Base-by-base conservation (phyloP, 352 stramenopile genomes). In the Globisporangium apiculatum region DNA sequence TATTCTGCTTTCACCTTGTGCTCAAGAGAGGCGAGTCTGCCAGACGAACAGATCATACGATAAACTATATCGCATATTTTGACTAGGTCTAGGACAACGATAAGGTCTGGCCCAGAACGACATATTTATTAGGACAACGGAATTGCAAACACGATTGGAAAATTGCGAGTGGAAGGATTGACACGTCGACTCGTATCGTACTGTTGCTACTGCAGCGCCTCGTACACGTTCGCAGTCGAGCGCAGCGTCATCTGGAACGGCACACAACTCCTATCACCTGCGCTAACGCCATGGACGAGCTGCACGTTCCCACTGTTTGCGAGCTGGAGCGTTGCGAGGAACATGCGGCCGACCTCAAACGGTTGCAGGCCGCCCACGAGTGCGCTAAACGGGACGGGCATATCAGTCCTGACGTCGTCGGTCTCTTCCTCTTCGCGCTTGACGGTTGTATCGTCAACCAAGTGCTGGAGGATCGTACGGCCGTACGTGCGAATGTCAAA, bases 241-340 rank as follows among this genome's bases (percentile, higher is more conserved):
- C 89, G 76, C 53, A 91, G 48, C 52, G 83, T 64, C 78, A 91
- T 91, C 63, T 84, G 43, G 57, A 91, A 87, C 9, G 81, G 81
- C 60, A 87, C 70, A 11, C 58, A 61, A 7, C 40, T 63, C 48
- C 89, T 78, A 10, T 94, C 77, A 5, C 70, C 64, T 8, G 75
- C 75, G 5, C 72, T 91, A 40, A 77, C 71, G 38, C 67, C 84
- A 57, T 97, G 87, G 15, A 83, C 68, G 36, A 97, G 73, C 45
- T 79, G 69, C 18, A 97, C 81, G 63, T 95, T 96, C 7, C 89
- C 89, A 50, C 74, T 95, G 68, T 96, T 97, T 15, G 89, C 88
- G 17, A 97, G 80, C 73, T 97, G 90, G 50, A 97, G 66, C 10
- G 86, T 95, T 14, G 90, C 87, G 47, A 97, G 71, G 62, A 97